Conservation (phyloP, 2,329 filamentous ascomycete genomes). For the Colletotrichum zoysiae region DNA sequence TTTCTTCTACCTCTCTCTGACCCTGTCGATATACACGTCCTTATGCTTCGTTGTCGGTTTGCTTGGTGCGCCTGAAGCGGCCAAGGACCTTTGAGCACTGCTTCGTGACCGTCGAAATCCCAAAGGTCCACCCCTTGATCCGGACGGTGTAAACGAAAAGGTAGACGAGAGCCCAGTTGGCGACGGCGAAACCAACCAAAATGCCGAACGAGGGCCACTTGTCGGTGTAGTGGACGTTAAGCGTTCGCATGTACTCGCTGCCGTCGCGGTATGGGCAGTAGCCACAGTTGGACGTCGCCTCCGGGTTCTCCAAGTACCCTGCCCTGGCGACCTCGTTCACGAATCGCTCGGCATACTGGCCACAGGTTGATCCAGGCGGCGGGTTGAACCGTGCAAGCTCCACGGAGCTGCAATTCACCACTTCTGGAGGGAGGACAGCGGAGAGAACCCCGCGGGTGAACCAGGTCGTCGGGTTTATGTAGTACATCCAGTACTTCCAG, state of each 20-base stretch:
- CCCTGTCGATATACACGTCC: too few relatives aligned
- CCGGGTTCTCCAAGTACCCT: slow-evolving; percentile 74
- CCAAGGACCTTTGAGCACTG: background rate
- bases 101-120: slow-evolving; percentile 47
- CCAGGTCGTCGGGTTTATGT: slow-evolving; percentile 41
- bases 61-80: background rate
- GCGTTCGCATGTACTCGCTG: slow-evolving; percentile 72
- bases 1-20: background rate
- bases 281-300: slow-evolving; percentile 70
- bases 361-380: slow-evolving; percentile 74
- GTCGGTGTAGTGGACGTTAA: slow-evolving; percentile 64
- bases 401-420: slow-evolving; percentile 57
- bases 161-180: slow-evolving; percentile 79
- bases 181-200: slow-evolving; percentile 77
- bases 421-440: slow-evolving; percentile 33
- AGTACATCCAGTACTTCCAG: slow-evolving; percentile 54
- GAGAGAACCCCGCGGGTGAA: slow-evolving; percentile 37
- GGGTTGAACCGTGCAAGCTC: slow-evolving; percentile 64
- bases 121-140: slow-evolving; percentile 78
- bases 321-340: slow-evolving; percentile 54
- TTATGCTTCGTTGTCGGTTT: background rate
- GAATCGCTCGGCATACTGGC: slow-evolving; percentile 72
- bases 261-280: slow-evolving; percentile 74
- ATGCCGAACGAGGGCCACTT: slow-evolving; percentile 79
- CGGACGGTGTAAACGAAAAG: slow-evolving; percentile 83